These are phyloP conservation scores for Thielaviopsis ethacetica DNA, from an alignment of 2,329 filamentous ascomycete genomes.

Conservation along the genomic window DNA sequence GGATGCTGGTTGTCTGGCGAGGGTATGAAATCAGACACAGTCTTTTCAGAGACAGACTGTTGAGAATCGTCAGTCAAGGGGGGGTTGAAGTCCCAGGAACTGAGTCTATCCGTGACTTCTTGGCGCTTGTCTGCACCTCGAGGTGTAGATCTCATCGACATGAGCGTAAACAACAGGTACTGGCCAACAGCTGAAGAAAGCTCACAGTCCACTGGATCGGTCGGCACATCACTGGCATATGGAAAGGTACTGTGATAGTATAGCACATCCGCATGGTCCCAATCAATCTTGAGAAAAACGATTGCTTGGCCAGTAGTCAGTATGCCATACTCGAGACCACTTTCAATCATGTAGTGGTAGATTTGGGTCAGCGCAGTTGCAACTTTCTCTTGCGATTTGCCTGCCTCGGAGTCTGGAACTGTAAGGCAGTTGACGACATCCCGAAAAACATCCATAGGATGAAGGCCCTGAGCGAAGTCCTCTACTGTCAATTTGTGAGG, in stretches of 20 bases:
- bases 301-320: conserved; percentile 27
- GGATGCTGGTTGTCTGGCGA: no score
- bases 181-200: conserved; percentile 17
- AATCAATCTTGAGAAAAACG: conserved; percentile 26
- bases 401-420: no score
- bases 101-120: no score
- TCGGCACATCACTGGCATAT: not conserved
- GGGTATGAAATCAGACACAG: no score
- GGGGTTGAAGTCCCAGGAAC: no score
- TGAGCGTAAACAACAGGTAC: conserved; percentile 18
- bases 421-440: no score
- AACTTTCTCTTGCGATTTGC: no score
- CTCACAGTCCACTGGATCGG: conserved; percentile 14
- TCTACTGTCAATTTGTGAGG: no score
- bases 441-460: no score
- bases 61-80: no score
- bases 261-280: conserved; percentile 16
- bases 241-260: conserved; percentile 17
- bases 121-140: not conserved
- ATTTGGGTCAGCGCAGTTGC: conserved; percentile 25
- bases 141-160: conserved; percentile 14
- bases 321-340: conserved; percentile 26
- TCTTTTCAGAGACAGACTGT: no score
- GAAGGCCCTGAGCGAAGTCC: no score
- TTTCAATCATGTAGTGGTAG: conserved; percentile 33